Evolutionary conservation across 208 protist genomes (phyloP), one percentile per base, ranked within the genome.

Genomic region (Vickermania spadyakhi): DNA sequence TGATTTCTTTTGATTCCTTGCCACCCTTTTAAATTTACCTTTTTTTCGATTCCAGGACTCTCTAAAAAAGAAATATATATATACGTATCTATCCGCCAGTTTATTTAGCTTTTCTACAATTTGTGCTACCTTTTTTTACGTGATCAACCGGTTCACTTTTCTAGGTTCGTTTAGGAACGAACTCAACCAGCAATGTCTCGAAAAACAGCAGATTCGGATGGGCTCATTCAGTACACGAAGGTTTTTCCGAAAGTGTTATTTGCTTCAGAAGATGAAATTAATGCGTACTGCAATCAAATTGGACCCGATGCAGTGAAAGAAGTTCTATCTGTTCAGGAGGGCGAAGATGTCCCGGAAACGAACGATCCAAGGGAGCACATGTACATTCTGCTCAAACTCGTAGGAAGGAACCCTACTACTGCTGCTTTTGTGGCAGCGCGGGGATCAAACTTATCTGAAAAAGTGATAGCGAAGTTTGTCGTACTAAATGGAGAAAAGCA

Each of bases 381-480:
- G 78, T 93, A 93, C 72, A 78, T 93, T 28, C 63, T 93, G 25
- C 75, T 74, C 41, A 79, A 66, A 3, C 69, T 93, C 29, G 77
- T 90, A n/a, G 86, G 86, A 27, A 81, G 82, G 42, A 93, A 93
- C 66, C 79, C 81, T 1, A 89, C 86, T 7, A 93, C 85, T 23
- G 81, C 85, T 0, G 85, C 85, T n/a, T 88, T 93, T 55, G 81
- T 89, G 31, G 85, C 85, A 13, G 72, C 72, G 11, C 81, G 81
- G 29, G 81, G 81, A 26, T 93, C 85, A 7, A 66, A 88, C 60
- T 66, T 64, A 14, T 67, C 31, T 45, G 69, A 79, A 45, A 84
- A 82, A 66, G 86, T 93, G 18, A 82, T 93, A 14, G 86, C 78
- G 22, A 93, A 93, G 74, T 89, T 93, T 66, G 78, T 93, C 31